phyloP scores from a whole-genome alignment of 768 basidiomycete genomes.

The Zangia roseola region DNA sequence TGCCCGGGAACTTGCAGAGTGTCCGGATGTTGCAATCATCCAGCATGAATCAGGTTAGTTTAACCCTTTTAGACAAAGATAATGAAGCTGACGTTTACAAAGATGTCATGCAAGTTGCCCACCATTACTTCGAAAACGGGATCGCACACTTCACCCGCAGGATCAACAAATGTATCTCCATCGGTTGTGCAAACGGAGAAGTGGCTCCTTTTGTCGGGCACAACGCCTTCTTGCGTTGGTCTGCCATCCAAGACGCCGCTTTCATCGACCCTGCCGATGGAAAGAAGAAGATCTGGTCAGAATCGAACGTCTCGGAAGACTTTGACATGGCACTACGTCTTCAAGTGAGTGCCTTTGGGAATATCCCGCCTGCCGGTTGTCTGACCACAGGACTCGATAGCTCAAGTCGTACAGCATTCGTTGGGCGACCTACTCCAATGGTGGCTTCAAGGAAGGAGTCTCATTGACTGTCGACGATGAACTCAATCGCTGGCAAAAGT shows the following conservation, averaged over 20 bases:
- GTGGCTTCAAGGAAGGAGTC: slow-evolving; percentile 91
- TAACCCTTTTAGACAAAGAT: slow-evolving; percentile 5
- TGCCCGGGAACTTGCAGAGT: slow-evolving; percentile 77
- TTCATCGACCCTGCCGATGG: slow-evolving; percentile 53
- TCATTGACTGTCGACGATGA: slow-evolving; percentile 89
- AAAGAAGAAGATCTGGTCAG: slow-evolving; percentile 75
- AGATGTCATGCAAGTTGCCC: slow-evolving; percentile 89
- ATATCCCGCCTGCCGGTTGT: slow-evolving; percentile 55
- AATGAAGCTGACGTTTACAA: slow-evolving; percentile 27
- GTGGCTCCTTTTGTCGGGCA: slow-evolving; percentile 80
- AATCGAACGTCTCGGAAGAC: slow-evolving; percentile 67
- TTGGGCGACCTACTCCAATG: slow-evolving; percentile 82
- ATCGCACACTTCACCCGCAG: slow-evolving; percentile 92
- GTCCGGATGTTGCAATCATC: slow-evolving; percentile 87
- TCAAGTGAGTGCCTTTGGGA: slow-evolving; percentile 37
- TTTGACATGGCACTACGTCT: slow-evolving; percentile 63
- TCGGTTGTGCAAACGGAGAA: slow-evolving; percentile 78
- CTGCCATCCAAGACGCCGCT: slow-evolving; percentile 84
- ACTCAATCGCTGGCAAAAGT: slow-evolving; percentile 91
- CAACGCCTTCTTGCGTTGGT: slow-evolving; percentile 89
- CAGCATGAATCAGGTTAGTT: slow-evolving; percentile 78
- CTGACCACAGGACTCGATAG: slow-evolving; percentile 34
- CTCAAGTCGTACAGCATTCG: slow-evolving; percentile 33
- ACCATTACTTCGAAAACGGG: slow-evolving; percentile 89
- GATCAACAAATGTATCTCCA: slow-evolving; percentile 81